Conservation (phyloP, 1,139 yeast species). For the Magnusiomyces suaveolens region DNA sequence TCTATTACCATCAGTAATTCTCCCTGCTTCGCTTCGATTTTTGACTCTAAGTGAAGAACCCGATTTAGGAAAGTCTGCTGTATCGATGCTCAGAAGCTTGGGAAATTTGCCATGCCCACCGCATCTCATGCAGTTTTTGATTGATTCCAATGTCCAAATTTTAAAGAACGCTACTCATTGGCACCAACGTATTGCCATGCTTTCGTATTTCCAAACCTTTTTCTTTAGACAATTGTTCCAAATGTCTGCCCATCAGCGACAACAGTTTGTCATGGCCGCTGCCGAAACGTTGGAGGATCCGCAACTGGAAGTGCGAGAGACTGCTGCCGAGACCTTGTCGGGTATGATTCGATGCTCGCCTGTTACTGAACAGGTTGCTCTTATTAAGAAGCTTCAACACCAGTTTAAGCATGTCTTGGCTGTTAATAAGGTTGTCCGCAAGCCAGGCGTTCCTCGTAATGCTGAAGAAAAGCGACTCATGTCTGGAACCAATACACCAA, state of each 20-base stretch:
- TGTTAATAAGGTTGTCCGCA: constrained; percentile 19
- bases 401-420: constrained; percentile 35
- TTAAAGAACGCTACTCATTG: constrained; percentile 41
- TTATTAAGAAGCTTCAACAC: constrained; percentile 33
- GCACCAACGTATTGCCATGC: constrained; percentile 58
- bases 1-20: constrained; percentile 37
- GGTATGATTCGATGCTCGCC: constrained; percentile 78
- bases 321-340: constrained; percentile 66
- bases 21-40: constrained; percentile 63
- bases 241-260: constrained; percentile 43
- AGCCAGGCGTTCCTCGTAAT: constrained; percentile 12
- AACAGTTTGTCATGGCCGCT: constrained; percentile 44
- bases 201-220: constrained; percentile 64
- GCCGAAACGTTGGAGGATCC: constrained; percentile 49
- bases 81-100: constrained; percentile 43
- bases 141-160: constrained; percentile 43
- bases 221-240: constrained; percentile 63
- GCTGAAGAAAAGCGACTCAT: constrained; percentile 4
- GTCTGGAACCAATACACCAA: constrained; percentile 21
- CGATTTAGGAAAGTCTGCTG: constrained; percentile 55
- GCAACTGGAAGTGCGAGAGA: constrained; percentile 64
- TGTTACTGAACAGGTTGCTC: constrained; percentile 40
- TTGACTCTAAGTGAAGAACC: constrained; percentile 65
- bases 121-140: constrained; percentile 38
- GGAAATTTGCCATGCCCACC: constrained; percentile 51